A percentile compares a stretch with the other conserved stretches of the same genome.
These are phyloP conservation scores for Pseudozyma sp. DNA, from an alignment of 1,284 basidiomycete genomes.

Conservation along the genomic window DNA sequence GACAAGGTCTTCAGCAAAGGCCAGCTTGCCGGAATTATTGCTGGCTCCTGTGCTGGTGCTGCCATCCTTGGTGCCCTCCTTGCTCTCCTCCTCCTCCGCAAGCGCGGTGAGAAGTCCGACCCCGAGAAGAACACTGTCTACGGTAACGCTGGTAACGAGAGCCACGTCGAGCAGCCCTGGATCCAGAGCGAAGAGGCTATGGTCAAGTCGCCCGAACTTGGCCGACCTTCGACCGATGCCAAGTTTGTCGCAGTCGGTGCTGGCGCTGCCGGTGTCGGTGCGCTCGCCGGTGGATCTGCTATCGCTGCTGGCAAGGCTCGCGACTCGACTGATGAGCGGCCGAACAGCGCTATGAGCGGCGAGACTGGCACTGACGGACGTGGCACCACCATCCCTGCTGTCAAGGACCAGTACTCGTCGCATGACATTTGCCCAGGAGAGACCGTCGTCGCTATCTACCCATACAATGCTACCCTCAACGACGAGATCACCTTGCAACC, in stretches of 20 bases:
- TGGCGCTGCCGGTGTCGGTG: conserved; percentile 39
- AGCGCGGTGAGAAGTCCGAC: conserved; percentile 36
- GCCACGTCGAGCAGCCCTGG: conserved; percentile 56
- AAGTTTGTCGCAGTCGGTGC: conserved; percentile 19
- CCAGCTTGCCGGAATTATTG: conserved; percentile 57
- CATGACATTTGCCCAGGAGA: conserved; percentile 62
- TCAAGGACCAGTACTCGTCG: conserved; percentile 63
- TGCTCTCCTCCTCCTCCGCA: conserved; percentile 43
- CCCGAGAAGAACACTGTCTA: conserved; percentile 38
- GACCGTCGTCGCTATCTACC: conserved; percentile 64
- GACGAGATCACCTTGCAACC: conserved; percentile 63
- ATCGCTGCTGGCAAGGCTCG: conserved; percentile 40
- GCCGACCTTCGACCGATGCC: conserved; percentile 39
- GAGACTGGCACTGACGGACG: conserved; percentile 56
- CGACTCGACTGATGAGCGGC: conserved; percentile 45
- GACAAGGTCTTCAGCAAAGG: conserved; percentile 34
- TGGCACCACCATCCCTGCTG: conserved; percentile 59
- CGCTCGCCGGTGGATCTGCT: conserved; percentile 40
- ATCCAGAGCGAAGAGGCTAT: conserved; percentile 53
- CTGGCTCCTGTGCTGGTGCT: conserved; percentile 56
- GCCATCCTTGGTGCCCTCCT: conserved; percentile 54
- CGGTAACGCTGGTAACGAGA: conserved; percentile 38
- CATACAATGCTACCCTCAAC: conserved; percentile 62
- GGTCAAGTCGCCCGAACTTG: conserved; percentile 39
- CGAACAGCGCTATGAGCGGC: conserved; percentile 54